phyloP scores from a whole-genome alignment of 2,329 filamentous ascomycete species.

The Claviceps digitariae region DNA sequence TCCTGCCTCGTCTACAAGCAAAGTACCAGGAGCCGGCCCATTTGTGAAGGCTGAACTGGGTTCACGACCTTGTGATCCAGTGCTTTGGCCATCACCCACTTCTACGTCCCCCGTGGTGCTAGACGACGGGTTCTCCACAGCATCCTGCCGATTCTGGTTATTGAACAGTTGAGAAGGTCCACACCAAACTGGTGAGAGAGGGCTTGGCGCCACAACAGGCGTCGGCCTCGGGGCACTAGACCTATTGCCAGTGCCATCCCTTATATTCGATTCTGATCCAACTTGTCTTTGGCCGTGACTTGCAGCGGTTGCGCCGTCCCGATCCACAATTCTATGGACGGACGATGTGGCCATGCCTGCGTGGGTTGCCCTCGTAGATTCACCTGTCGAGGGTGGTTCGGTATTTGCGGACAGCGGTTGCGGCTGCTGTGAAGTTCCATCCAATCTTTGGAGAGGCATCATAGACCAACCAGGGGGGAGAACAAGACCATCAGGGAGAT shows the following conservation, averaged over 20 bases:
- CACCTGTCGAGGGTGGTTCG: conserved; percentile 8
- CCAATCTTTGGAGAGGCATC: conserved; percentile 44
- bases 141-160: conserved; percentile 15
- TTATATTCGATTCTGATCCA: neutral
- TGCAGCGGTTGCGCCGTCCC: neutral
- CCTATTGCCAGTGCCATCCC: neutral
- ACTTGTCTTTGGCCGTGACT: neutral
- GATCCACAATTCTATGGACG: neutral
- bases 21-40: neutral
- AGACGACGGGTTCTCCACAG: conserved; percentile 9
- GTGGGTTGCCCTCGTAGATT: conserved; percentile 7
- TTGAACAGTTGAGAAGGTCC: conserved; percentile 35
- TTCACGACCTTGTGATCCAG: neutral
- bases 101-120: neutral
- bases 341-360: neutral
- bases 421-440: conserved; percentile 18
- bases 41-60: neutral
- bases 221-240: conserved; percentile 10
- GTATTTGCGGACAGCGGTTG: conserved; percentile 6
- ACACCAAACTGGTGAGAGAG: conserved; percentile 37
- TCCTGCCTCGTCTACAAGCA: neutral
- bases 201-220: conserved; percentile 33
- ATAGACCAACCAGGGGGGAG: conserved; percentile 53
- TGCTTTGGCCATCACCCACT: neutral
- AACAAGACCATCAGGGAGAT: conserved; percentile 49